phyloP scores from a whole-genome alignment of 164 flowering plant species.

The Stephania cephalantha region DNA sequence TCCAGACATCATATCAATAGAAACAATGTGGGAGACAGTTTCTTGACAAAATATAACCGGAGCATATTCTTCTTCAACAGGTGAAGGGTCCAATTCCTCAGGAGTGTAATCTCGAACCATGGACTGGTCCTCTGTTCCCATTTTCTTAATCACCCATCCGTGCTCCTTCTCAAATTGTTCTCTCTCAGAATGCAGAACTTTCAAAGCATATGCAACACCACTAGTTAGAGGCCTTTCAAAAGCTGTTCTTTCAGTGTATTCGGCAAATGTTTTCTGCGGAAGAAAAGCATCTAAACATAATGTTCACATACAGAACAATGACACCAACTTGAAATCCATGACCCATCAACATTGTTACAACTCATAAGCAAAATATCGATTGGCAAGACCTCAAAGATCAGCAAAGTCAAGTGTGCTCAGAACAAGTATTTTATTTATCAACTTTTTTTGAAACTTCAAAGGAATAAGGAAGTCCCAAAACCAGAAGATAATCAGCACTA shows the following conservation, averaged over 20 bases:
- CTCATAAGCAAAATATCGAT: too few relatives aligned
- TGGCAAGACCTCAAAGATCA: too few relatives aligned
- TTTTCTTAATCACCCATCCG: constrained; percentile 89
- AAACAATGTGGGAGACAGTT: constrained; percentile 88
- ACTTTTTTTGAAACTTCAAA: not conserved
- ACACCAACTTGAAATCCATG: not conserved
- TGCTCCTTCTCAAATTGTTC: constrained; percentile 69
- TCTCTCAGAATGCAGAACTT: constrained; percentile 75
- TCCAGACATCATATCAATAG: constrained; percentile 99
- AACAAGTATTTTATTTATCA: not conserved
- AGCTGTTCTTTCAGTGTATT: constrained; percentile 85
- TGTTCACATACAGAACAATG: not conserved
- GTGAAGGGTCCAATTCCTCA: constrained; percentile 74
- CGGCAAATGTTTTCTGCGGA: constrained; percentile 81
- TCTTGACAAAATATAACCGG: constrained; percentile 89
- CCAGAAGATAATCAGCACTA: not conserved
- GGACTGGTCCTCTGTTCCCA: constrained; percentile 84
- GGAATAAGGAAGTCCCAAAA: not conserved
- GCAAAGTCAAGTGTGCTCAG: not conserved
- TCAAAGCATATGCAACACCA: constrained; percentile 93
- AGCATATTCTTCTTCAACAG: constrained; percentile 90
- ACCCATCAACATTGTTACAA: not conserved
- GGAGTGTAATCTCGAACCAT: constrained; percentile 62
- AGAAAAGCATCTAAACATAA: constrained; percentile 10
- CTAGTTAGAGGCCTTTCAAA: constrained; percentile 98